Evolutionary conservation across 169 alveolate species (phyloP).

Genomic region (Cyclospora cayetanensis): DNA sequence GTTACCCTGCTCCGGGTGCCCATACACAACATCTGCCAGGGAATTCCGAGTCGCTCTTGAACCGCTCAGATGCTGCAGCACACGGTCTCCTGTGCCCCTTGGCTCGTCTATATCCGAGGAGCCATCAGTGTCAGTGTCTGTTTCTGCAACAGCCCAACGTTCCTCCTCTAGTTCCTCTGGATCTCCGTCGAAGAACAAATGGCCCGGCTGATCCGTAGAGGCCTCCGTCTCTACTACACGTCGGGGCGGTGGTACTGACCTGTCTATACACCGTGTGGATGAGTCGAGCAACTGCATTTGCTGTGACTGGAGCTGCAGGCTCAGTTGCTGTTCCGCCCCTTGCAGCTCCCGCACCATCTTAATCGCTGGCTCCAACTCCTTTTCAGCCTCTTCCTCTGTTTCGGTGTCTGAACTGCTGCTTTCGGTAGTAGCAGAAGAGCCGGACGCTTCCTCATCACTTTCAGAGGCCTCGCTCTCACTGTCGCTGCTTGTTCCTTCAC

Average conservation of each 20-base stretch:
- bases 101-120: constrained; percentile 70
- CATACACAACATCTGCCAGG: constrained; percentile 26
- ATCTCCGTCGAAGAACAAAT: neutral
- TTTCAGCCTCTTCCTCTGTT: constrained; percentile 47
- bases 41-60: neutral
- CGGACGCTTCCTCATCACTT: neutral
- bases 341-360: constrained; percentile 90
- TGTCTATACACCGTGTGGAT: neutral
- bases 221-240: neutral
- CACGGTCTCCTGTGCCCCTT: constrained; percentile 78
- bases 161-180: constrained; percentile 57
- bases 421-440: neutral
- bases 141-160: neutral
- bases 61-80: constrained; percentile 5
- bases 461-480: neutral
- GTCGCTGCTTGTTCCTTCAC: neutral
- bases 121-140: neutral
- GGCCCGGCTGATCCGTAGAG: neutral
- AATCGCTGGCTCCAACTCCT: constrained; percentile 82
- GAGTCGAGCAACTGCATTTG: constrained; percentile 20
- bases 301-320: neutral
- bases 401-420: neutral
- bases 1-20: neutral
- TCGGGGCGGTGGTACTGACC: neutral
- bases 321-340: constrained; percentile 48